Evolutionary conservation across 2,329 filamentous ascomycete genomes (phyloP).

Genomic region (Pyrenochaeta sp.): DNA sequence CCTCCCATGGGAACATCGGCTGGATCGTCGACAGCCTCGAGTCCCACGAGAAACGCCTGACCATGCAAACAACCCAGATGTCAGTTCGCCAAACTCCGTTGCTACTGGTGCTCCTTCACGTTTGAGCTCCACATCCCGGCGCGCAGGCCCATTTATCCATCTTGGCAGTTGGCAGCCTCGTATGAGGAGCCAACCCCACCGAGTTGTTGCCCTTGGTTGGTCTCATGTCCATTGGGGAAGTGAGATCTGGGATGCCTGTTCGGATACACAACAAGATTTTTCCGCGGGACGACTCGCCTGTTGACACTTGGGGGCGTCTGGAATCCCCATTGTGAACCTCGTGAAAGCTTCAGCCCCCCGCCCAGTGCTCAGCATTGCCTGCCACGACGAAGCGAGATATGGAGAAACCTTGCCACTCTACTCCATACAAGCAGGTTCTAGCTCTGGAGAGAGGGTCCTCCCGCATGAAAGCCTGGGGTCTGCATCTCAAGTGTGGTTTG

Average conservation of each 20-base stretch:
- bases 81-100: constrained; percentile 2
- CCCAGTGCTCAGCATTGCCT: no score
- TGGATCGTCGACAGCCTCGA: background rate
- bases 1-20: no score
- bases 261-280: constrained; percentile 15
- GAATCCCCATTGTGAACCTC: background rate
- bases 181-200: constrained; percentile 8
- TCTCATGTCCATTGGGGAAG: background rate
- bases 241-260: constrained; percentile 6
- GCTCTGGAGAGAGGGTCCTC: constrained; percentile 2
- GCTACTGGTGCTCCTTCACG: background rate
- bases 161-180: constrained; percentile 20
- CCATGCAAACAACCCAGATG: constrained; percentile 7
- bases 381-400: background rate
- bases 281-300: constrained; percentile 21
- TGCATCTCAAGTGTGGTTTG: constrained; percentile 1
- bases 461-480: constrained; percentile 1
- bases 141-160: constrained; percentile 23
- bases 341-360: constrained; percentile 6
- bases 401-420: constrained; percentile 1
- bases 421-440: no score
- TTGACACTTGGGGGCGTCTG: constrained; percentile 1
- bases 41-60: constrained; percentile 1
- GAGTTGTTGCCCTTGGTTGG: constrained; percentile 6
- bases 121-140: constrained; percentile 10